Conservation (phyloP, 179 eudicot genomes). For the Heliamphora pulchella region DNA sequence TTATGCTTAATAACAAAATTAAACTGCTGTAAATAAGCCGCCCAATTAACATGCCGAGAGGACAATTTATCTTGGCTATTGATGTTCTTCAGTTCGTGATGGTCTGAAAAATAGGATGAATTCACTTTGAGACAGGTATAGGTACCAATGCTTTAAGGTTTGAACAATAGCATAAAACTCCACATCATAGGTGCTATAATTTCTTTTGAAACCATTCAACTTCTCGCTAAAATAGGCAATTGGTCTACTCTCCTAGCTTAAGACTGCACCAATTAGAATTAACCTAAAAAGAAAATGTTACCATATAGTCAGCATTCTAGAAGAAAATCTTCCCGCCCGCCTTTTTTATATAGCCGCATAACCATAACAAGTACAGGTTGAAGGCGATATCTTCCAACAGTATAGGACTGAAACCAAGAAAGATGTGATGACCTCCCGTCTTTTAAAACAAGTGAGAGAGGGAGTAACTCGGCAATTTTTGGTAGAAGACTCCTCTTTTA, state of each 20-base stretch:
- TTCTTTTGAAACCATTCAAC: background rate
- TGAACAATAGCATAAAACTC: constrained; percentile 7
- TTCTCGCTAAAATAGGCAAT: constrained; percentile 4
- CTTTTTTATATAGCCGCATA: too few species aligned
- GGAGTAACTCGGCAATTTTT: too few species aligned
- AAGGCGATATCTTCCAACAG: too few species aligned
- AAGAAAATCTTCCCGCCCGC: too few species aligned
- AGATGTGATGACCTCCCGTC: too few species aligned
- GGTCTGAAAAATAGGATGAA: background rate
- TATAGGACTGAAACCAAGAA: too few species aligned
- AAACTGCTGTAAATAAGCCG: background rate
- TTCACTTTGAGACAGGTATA: background rate
- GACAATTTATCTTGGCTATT: background rate
- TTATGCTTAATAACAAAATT: background rate
- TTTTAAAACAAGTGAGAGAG: too few species aligned
- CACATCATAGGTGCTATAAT: background rate
- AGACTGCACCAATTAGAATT: background rate
- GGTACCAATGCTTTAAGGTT: background rate
- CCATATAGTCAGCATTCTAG: too few species aligned
- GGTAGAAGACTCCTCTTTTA: too few species aligned
- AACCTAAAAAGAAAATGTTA: too few species aligned
- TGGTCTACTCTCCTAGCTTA: background rate
- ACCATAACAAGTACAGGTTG: too few species aligned
- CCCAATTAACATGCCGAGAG: background rate
- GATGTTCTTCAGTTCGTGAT: background rate